Percentiles rank a stretch among this genome's conserved stretches.
Evolutionary conservation across 176 grass and related monocot species (phyloP).

Genomic region (Musa beccarii): DNA sequence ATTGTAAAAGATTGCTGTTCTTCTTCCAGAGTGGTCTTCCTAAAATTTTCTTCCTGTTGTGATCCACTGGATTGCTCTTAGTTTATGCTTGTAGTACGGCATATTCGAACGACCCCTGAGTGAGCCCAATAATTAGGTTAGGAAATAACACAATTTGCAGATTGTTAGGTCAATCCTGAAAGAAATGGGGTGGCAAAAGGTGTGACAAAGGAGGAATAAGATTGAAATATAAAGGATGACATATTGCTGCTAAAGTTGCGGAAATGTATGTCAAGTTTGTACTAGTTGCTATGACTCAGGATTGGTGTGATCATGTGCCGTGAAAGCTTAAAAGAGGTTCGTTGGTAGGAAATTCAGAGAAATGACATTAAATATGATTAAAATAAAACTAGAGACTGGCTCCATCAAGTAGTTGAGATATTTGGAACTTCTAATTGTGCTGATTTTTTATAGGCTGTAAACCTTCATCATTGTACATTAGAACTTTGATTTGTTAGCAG

Average conservation of each 20-base stretch:
- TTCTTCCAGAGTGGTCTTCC: not conserved
- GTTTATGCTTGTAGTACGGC: too few relatives aligned
- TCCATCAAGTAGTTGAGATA: not conserved
- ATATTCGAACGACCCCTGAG: not conserved
- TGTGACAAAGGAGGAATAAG: not conserved
- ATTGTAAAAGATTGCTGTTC: too few relatives aligned
- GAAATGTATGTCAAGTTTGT: not conserved
- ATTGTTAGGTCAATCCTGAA: not conserved
- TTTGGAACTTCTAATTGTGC: not conserved
- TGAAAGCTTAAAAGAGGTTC: not conserved
- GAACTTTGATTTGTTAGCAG: not conserved
- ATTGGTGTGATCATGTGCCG: not conserved
- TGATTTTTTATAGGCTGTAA: not conserved
- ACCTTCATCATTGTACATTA: not conserved
- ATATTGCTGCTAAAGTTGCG: not conserved
- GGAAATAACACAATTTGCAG: not conserved
- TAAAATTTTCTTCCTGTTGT: too few relatives aligned
- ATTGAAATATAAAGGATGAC: not conserved
- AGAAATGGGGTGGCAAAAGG: not conserved
- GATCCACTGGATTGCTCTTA: too few relatives aligned
- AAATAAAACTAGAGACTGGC: not conserved
- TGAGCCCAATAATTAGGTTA: not conserved
- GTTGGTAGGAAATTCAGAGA: not conserved
- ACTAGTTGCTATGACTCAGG: not conserved
- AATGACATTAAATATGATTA: not conserved